Evolutionary conservation across 2,329 filamentous ascomycete genomes (phyloP).

Genomic region (Aspergillus sp.): DNA sequence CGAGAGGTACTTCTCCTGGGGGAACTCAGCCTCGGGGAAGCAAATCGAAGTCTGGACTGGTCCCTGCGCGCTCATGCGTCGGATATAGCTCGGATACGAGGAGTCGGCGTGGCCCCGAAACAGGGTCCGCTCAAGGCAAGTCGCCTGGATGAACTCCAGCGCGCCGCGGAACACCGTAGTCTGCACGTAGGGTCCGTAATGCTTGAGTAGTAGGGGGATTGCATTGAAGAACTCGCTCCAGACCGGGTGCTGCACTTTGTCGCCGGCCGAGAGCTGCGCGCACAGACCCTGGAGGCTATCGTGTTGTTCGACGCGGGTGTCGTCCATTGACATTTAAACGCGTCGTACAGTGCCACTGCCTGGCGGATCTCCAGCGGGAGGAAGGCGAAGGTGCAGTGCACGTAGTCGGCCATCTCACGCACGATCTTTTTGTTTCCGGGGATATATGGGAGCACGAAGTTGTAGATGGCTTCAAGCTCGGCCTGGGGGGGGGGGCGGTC

Average conservation of each 20-base stretch:
- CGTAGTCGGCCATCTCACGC: not conserved
- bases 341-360: not conserved
- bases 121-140: not conserved
- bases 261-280: not conserved
- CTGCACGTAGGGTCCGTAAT: no score
- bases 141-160: not conserved
- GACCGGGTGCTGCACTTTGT: not conserved
- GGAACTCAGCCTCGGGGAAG: conserved; percentile 4
- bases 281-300: conserved; percentile 1
- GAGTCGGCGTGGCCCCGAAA: not conserved
- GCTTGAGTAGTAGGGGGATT: no score
- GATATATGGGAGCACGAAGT: not conserved
- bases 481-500: not conserved
- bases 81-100: not conserved
- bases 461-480: not conserved
- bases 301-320: not conserved
- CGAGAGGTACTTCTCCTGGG: not conserved
- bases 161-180: not conserved
- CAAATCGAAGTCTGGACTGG: not conserved
- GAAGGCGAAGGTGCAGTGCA: conserved; percentile 1
- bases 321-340: conserved; percentile 4
- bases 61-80: not conserved
- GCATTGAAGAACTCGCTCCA: not conserved
- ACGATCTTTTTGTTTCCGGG: not conserved
- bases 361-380: conserved; percentile 5